Conservation (phyloP, 441 rosid species). For the Breynia disticha region DNA sequence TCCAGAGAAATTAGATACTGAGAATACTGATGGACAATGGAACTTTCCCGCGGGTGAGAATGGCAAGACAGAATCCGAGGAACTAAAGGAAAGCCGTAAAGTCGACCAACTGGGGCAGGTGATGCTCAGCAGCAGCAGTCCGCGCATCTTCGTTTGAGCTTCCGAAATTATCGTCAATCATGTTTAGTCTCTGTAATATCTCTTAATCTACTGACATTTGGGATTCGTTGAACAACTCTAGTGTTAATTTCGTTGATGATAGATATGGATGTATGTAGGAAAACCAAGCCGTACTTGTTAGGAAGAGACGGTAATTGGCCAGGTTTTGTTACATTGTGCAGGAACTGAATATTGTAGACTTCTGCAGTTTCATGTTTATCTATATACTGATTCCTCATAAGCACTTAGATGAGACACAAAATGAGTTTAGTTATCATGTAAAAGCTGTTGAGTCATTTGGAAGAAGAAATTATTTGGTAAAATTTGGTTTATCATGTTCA, state of each 20-base stretch:
- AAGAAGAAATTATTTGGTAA: no score
- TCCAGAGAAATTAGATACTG: no score
- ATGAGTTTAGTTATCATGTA: no score
- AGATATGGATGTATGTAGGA: constrained; percentile 28
- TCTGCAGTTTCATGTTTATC: constrained; percentile 7
- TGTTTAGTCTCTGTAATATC: constrained; percentile 10
- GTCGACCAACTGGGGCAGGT: constrained; percentile 22
- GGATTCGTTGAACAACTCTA: constrained; percentile 35
- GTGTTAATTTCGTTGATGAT: constrained; percentile 24
- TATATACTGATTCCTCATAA: no score
- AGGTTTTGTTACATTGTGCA: constrained; percentile 24
- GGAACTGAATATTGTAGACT: constrained; percentile 20
- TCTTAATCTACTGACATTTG: constrained; percentile 15
- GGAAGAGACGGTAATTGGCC: constrained; percentile 20
- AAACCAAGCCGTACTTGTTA: constrained; percentile 13
- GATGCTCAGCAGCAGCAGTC: constrained; percentile 22
- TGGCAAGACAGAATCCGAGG: constrained; percentile 24
- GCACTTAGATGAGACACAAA: no score
- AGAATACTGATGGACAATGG: no score
- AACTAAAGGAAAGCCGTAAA: constrained; percentile 26
- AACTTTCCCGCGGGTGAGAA: constrained; percentile 18
- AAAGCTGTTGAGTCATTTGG: no score
- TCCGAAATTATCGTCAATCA: constrained; percentile 18
- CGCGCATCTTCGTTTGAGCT: constrained; percentile 29
- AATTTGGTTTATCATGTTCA: no score